phyloP scores from a whole-genome alignment of 1,284 basidiomycete genomes.

The Rhodotorula glutinis region DNA sequence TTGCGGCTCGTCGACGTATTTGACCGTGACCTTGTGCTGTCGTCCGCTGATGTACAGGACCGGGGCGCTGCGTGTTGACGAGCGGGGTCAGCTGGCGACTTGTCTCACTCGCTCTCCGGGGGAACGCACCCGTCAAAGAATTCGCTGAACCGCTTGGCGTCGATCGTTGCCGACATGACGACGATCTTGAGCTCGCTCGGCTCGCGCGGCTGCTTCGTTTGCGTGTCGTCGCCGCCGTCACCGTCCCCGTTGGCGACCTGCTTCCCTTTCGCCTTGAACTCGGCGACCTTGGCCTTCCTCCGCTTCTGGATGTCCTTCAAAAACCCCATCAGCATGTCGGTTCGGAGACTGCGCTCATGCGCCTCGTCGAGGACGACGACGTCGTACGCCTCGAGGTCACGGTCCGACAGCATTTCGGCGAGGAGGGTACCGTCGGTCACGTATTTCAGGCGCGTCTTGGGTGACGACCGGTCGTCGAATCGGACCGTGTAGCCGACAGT shows the following conservation, averaged over 20 bases:
- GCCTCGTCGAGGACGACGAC: conserved; percentile 94
- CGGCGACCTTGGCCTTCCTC: conserved; percentile 46
- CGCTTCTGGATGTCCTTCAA: conserved; percentile 60
- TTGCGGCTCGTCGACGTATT: conserved; percentile 66
- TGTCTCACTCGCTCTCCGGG: conserved; percentile 7
- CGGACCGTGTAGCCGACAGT: conserved; percentile 91
- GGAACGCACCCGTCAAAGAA: conserved; percentile 73
- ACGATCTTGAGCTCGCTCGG: conserved; percentile 73
- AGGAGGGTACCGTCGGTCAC: conserved; percentile 96
- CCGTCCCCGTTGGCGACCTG: conserved; percentile 64
- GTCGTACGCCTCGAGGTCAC: conserved; percentile 76
- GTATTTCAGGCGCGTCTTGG: conserved; percentile 79
- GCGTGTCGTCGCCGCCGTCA: conserved; percentile 45
- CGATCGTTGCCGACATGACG: conserved; percentile 95
- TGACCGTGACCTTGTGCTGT: conserved; percentile 72
- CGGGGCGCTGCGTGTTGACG: conserved; percentile 60
- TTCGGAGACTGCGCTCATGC: conserved; percentile 91
- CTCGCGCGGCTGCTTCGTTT: conserved; percentile 4
- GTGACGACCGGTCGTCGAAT: conserved; percentile 76
- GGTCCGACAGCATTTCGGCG: conserved; percentile 77
- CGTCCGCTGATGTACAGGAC: conserved; percentile 88
- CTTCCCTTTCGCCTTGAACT: conserved; percentile 48
- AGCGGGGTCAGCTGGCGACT: conserved; percentile 43
- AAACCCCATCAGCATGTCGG: conserved; percentile 88
- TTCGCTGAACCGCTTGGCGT: conserved; percentile 85